Base-by-base conservation (phyloP, 2,329 filamentous ascomycete species). In the Microsporum ferrugineum region DNA sequence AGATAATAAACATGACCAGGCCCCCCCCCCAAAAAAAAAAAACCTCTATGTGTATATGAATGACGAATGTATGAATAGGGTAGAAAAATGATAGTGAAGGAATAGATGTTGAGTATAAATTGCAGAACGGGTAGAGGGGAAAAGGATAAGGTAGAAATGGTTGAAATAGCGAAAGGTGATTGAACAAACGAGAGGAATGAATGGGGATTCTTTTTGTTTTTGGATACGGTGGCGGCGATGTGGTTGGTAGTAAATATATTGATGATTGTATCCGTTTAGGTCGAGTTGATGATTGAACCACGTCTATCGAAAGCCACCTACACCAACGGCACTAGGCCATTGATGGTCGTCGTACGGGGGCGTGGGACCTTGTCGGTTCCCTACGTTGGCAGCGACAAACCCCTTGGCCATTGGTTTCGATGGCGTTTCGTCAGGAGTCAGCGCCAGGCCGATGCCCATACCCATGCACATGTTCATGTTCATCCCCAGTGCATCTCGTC, bases 261-360 rank as follows among this genome's bases (percentile, higher is more conserved):
- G 56, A 12, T 23, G 5, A 43, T 6, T 23, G 56, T 58, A 45
- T 58, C 27, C 39, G 57, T n/a, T 43, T 61, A 68, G 73, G 76
- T 61, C 72, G 70, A 65, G 67, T 74, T 60, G 69, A 72, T 61
- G 72, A 68, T 65, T 87, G 83, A 36, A 85, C 84, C 29, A 55
- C 31, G 51, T 55, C 33, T 55, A 55, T 55, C 51, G 59, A 87
- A 88, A 88, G 66, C 91, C 91, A 75, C 88, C 91, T 4, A 89
- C 88, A 8, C 90, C 84, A 34, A 89, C 88, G 47, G 88, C 87
- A 6, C 88, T 85, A 17, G 88, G 90, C 92, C 91, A 97, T 72
- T 96, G 91, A 65, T 86, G 86, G 68, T 95, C 91, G 70, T 96
- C 91, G 67, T 96, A 96, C 2, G 94, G 92, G 27, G 94, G 94